Evolutionary conservation across 2,329 filamentous ascomycete species (phyloP).

Genomic region (Cordyceps fumosorosea): DNA sequence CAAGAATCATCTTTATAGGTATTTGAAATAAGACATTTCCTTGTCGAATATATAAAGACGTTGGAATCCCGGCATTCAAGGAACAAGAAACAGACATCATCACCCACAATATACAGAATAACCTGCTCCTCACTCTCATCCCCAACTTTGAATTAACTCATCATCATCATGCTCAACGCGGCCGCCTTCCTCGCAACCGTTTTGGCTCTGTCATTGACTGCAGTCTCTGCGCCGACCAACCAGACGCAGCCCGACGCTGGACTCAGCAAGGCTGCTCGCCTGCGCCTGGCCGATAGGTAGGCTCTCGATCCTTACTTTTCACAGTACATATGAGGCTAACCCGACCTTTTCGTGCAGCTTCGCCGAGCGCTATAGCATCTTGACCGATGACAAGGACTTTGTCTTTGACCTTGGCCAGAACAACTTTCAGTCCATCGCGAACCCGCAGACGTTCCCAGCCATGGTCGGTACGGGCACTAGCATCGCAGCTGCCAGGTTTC

Average conservation of each 20-base stretch:
- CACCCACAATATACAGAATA: background rate
- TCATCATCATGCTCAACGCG: constrained; percentile 30
- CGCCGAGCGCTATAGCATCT: constrained; percentile 36
- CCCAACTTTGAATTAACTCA: background rate
- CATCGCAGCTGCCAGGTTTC: constrained; percentile 46
- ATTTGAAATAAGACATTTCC: background rate
- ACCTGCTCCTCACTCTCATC: background rate
- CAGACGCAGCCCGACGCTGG: constrained; percentile 12
- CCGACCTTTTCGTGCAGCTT: constrained; percentile 22
- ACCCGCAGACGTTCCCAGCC: constrained; percentile 51
- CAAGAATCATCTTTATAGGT: no score
- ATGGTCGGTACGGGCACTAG: constrained; percentile 44
- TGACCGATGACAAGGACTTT: constrained; percentile 38
- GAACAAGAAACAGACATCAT: background rate
- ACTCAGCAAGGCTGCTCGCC: constrained; percentile 31
- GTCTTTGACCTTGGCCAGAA: constrained; percentile 42
- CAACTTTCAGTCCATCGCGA: constrained; percentile 44
- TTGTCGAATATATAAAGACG: constrained; percentile 5
- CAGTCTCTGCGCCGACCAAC: constrained; percentile 10
- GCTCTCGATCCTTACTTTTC: constrained; percentile 12
- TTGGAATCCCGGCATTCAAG: background rate
- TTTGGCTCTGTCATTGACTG: constrained; percentile 27
- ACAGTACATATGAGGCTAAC: constrained; percentile 14
- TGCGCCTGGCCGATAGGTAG: constrained; percentile 33
- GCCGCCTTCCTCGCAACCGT: constrained; percentile 28